Percentiles rank a stretch among this genome's conserved stretches.
phyloP scores from a whole-genome alignment of 202 grass and related monocot genomes.

The Elaeis oleifera region DNA sequence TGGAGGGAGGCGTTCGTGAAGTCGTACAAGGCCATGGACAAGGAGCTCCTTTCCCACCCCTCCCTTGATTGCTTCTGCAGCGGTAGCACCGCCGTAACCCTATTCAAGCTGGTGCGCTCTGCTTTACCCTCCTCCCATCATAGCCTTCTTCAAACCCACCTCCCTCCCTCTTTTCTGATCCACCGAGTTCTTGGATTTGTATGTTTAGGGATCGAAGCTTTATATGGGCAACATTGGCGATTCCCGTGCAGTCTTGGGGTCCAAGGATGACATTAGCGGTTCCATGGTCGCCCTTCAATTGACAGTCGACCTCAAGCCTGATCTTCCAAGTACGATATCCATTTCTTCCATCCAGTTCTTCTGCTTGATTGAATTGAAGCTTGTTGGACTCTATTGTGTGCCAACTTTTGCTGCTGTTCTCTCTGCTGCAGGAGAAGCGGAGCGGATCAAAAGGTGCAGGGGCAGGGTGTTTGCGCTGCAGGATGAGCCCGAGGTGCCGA shows the following conservation, averaged over 20 bases:
- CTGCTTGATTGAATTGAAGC: not conserved
- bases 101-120: slow-evolving; percentile 69
- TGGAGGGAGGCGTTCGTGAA: slow-evolving; percentile 78
- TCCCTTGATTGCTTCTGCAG: slow-evolving; percentile 76
- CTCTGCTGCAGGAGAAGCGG: slow-evolving; percentile 56
- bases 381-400: slow-evolving; percentile 6
- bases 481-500: slow-evolving; percentile 91
- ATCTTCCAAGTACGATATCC: slow-evolving; percentile 69
- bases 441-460: slow-evolving; percentile 90
- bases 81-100: slow-evolving; percentile 81
- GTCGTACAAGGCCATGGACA: slow-evolving; percentile 89
- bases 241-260: slow-evolving; percentile 79
- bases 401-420: not conserved
- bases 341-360: not conserved
- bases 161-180: not conserved
- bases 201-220: slow-evolving; percentile 59
- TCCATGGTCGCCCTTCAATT: slow-evolving; percentile 64
- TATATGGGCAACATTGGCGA: slow-evolving; percentile 91
- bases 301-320: slow-evolving; percentile 94
- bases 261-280: slow-evolving; percentile 32
- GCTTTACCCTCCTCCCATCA: not conserved
- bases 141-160: not conserved
- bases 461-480: slow-evolving; percentile 93
- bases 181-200: no score
- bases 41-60: slow-evolving; percentile 77